Conservation (phyloP, 495 filamentous ascomycete genomes). For the Aspergillus campestris region DNA sequence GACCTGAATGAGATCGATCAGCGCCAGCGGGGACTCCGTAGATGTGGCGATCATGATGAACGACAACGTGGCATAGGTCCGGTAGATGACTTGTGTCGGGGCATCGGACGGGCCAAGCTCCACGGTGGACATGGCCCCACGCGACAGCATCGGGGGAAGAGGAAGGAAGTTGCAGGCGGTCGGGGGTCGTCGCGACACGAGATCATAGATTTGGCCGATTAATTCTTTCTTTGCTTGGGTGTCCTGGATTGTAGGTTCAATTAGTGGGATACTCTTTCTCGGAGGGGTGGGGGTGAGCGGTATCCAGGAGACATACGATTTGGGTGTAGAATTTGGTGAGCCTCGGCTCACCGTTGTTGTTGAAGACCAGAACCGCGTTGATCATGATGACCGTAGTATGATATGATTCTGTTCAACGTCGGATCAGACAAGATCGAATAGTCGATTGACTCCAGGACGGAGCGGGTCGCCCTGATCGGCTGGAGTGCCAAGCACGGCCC, state of each 20-base stretch:
- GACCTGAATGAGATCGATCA: slow-evolving; percentile 95
- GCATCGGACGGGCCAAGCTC: slow-evolving; percentile 66
- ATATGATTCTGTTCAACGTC: slow-evolving; percentile 17
- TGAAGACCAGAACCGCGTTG: slow-evolving; percentile 98
- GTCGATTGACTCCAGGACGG: too few relatives aligned
- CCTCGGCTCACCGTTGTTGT: slow-evolving; percentile 91
- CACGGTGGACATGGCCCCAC: slow-evolving; percentile 48
- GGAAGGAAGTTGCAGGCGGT: slow-evolving; percentile 97
- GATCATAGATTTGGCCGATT: slow-evolving; percentile 95
- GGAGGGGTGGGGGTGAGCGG: neutral
- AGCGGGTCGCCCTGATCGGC: neutral
- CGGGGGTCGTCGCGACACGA: slow-evolving; percentile 77
- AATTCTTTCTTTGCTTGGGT: slow-evolving; percentile 92
- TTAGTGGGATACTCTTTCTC: neutral
- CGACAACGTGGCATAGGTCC: slow-evolving; percentile 94
- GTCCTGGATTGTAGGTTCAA: slow-evolving; percentile 47
- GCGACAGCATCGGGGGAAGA: slow-evolving; percentile 58
- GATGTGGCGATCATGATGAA: slow-evolving; percentile 98
- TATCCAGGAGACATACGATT: slow-evolving; percentile 50
- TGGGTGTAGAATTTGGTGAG: slow-evolving; percentile 99
- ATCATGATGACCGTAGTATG: slow-evolving; percentile 56
- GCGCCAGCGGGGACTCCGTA: slow-evolving; percentile 88
- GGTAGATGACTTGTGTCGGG: slow-evolving; percentile 94
- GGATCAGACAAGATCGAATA: neutral
- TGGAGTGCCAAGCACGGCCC: slow-evolving; percentile 8